Evolutionary conservation across 2,329 filamentous ascomycete species (phyloP), one percentile per base, ranked within the genome.

Genomic region (Simplicillium aogashimaense): DNA sequence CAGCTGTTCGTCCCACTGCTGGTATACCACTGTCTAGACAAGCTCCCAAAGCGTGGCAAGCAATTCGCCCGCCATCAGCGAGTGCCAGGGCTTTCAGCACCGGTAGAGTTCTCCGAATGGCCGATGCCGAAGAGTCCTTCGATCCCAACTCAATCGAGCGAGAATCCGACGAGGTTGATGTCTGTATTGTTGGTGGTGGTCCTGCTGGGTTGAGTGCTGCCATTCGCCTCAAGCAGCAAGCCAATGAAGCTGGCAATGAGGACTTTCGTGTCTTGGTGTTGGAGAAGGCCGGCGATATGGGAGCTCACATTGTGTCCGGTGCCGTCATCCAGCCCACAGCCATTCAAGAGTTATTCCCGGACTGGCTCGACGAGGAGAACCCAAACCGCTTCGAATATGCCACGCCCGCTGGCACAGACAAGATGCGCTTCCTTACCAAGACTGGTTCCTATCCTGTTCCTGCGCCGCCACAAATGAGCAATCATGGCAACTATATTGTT

Each of bases 401-500:
- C 43, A 98, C 92, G 2, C 82, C 88, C 15, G 90, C 88, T 4
- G 83, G 77, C 47, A 69, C 68, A 37, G 92, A 98, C 55, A 82
- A 80, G 64, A 95, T 98, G 90, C 82, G 86, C 51, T 95, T 95
- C 64, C 73, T 98, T 45, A 97, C 90, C 36, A 84, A 89, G 66
- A 83, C 72, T 40, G 70, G 70, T 45, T 70, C 88, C 0, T 78
- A 94, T 42, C 86, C 87, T 6, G 69, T 97, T 39, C 92, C 90
- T 1, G 79, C 82, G 11, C 92, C 92, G 35, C 92, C 92, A 28
- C 92, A 97, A 67, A 98, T 98, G 92, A 79, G 89, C 69, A 98
- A 98, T 60, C 78, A 94, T 54, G 92, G 92, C 50, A 98, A 98
- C 65, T 97, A 94, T 62, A 98, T 98, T 50, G 80, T 98, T 55